A percentile compares a stretch with the other conserved stretches of the same genome.
These are phyloP conservation scores for Oehlia diaphana DNA, from an alignment of 192 early-diverging fungal species.

Conservation along the genomic window DNA sequence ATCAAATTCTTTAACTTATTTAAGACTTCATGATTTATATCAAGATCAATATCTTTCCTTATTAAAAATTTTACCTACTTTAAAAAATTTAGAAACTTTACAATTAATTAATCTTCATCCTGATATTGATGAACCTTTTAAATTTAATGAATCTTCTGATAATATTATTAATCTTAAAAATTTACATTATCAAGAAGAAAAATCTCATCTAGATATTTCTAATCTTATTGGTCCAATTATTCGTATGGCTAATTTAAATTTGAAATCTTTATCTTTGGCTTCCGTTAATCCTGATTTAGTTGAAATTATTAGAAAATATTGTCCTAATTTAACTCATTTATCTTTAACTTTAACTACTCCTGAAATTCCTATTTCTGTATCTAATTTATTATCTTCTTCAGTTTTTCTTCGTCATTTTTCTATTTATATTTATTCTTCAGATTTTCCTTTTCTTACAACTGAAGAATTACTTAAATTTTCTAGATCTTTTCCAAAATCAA, in stretches of 20 bases:
- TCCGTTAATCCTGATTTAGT: neutral
- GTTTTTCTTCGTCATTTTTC: neutral
- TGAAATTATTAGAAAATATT: neutral
- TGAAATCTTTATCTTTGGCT: neutral
- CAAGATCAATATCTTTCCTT: neutral
- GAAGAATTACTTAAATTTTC: neutral
- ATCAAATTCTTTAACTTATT: slow-evolving; percentile 1
- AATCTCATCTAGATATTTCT: neutral
- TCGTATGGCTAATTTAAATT: neutral
- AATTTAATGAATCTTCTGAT: neutral
- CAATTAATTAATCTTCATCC: neutral
- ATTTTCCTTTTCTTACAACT: neutral
- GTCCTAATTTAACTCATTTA: slow-evolving; percentile 13
- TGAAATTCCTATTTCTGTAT: slow-evolving; percentile 1
- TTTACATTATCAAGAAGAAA: slow-evolving; percentile 15
- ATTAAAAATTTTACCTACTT: slow-evolving; percentile 3
- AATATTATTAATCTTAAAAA: neutral
- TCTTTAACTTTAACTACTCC: slow-evolving; percentile 4
- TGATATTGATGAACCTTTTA: neutral
- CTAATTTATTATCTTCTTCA: neutral
- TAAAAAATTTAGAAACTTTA: slow-evolving; percentile 9
- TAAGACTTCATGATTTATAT: slow-evolving; percentile 7
- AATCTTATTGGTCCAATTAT: neutral
- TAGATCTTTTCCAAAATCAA: neutral
- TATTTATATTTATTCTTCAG: neutral